These are phyloP conservation scores for Phytophthora capsici DNA, from an alignment of 352 stramenopile genomes.

Conservation along the genomic window DNA sequence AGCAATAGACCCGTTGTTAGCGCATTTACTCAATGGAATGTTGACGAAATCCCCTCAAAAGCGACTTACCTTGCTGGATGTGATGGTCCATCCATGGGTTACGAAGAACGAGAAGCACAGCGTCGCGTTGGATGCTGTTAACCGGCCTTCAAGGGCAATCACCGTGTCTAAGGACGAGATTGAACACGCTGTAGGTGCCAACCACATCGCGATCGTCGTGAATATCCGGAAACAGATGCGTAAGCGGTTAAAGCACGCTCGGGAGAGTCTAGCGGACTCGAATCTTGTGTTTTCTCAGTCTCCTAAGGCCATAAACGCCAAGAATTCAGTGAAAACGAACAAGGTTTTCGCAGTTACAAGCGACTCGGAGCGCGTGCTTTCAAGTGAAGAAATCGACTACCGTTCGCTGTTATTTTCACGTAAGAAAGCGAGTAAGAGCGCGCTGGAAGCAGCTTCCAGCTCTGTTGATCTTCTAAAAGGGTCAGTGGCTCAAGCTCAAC, in stretches of 20 bases:
- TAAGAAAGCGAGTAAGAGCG: slow-evolving; percentile 61
- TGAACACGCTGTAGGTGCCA: slow-evolving; percentile 62
- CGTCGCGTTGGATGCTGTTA: slow-evolving; percentile 20
- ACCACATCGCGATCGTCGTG: slow-evolving; percentile 67
- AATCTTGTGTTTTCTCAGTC: slow-evolving; percentile 11
- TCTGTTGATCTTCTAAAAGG: slow-evolving; percentile 6
- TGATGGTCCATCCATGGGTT: slow-evolving; percentile 83
- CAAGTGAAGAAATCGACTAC: slow-evolving; percentile 70
- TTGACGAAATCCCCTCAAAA: slow-evolving; percentile 66
- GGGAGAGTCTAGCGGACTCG: slow-evolving; percentile 32
- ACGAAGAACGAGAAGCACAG: slow-evolving; percentile 66
- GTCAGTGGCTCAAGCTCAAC: background rate
- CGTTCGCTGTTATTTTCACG: slow-evolving; percentile 67
- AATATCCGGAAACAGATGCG: slow-evolving; percentile 79
- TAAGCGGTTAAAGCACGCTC: slow-evolving; percentile 57
- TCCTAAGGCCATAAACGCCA: slow-evolving; percentile 22
- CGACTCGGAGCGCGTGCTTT: slow-evolving; percentile 48
- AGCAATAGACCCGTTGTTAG: slow-evolving; percentile 56
- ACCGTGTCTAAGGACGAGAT: slow-evolving; percentile 83
- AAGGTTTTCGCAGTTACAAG: slow-evolving; percentile 37
- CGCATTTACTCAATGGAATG: slow-evolving; percentile 70
- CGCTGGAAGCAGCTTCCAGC: slow-evolving; percentile 23
- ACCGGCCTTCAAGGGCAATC: slow-evolving; percentile 47
- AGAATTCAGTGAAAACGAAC: slow-evolving; percentile 27
- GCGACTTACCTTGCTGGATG: slow-evolving; percentile 64